These are phyloP conservation scores for Nymphaea thermarum DNA, from an alignment of 164 flowering plant genomes.

Conservation along the genomic window DNA sequence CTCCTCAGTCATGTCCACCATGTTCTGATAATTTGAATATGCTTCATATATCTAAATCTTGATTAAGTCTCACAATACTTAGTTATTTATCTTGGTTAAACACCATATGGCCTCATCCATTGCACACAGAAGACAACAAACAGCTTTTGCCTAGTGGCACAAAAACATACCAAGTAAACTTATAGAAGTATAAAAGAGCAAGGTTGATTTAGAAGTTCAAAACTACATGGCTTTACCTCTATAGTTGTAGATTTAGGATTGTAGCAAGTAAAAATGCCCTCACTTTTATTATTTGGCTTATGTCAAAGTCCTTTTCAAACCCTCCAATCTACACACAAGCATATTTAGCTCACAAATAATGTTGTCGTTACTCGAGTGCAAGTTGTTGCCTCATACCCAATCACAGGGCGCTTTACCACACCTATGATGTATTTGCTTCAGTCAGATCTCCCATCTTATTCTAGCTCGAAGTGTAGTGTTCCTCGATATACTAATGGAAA, in stretches of 20 bases:
- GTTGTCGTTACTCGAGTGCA: no score
- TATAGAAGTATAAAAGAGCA: not conserved
- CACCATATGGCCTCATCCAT: no score
- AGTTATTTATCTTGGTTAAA: not conserved
- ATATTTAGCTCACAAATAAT: no score
- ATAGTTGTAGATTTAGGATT: slow-evolving; percentile 97
- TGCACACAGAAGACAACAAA: not conserved
- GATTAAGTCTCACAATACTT: slow-evolving; percentile 7
- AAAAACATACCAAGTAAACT: not conserved
- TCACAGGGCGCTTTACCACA: no score
- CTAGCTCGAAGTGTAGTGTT: no score
- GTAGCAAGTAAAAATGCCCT: slow-evolving; percentile 94
- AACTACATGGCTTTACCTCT: slow-evolving; percentile 44
- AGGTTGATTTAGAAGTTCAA: not conserved
- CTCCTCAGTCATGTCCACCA: slow-evolving; percentile 94
- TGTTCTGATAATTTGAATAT: slow-evolving; percentile 87
- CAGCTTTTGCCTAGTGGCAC: not conserved
- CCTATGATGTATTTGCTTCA: no score
- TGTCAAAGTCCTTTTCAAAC: slow-evolving; percentile 90
- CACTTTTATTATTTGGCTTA: slow-evolving; percentile 94
- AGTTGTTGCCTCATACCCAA: no score
- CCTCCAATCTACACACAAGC: slow-evolving; percentile 97
- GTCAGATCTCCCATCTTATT: no score
- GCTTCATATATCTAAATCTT: slow-evolving; percentile 87
- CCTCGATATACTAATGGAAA: no score